Conservation (phyloP, 2,329 filamentous ascomycete genomes). For the Beauveria sp. region DNA sequence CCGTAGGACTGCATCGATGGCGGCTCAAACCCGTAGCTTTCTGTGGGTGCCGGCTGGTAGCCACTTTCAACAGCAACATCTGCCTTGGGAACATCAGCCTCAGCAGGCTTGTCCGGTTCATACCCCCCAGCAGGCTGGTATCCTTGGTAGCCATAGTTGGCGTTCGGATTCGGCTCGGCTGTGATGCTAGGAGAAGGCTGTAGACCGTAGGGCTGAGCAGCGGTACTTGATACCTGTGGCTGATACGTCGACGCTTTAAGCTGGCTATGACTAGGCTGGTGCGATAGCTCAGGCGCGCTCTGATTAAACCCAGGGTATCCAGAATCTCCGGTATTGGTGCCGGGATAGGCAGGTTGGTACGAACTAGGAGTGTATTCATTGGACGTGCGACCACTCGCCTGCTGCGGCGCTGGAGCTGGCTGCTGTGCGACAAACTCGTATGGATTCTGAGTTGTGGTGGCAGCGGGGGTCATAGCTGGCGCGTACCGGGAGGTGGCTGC, state of each 20-base stretch:
- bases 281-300: background rate
- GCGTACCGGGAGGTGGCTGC: conserved; percentile 44
- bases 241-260: background rate
- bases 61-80: conserved; percentile 13
- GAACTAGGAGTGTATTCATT: conserved; percentile 25
- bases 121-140: conserved; percentile 41
- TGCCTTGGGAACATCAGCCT: conserved; percentile 13
- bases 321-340: background rate
- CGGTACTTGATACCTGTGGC: conserved; percentile 16
- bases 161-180: conserved; percentile 22
- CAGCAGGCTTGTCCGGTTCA: conserved; percentile 32
- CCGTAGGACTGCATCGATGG: conserved; percentile 1
- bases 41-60: background rate
- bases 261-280: background rate
- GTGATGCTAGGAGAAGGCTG: conserved; percentile 19
- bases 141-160: conserved; percentile 20
- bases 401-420: conserved; percentile 6
- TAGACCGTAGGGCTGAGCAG: conserved; percentile 22
- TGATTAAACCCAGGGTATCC: conserved; percentile 6
- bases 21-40: conserved; percentile 3
- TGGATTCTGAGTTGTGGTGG: conserved; percentile 13
- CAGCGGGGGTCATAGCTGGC: conserved; percentile 26
- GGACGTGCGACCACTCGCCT: conserved; percentile 20
- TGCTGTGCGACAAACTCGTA: conserved; percentile 17
- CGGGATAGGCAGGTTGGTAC: conserved; percentile 29